Conservation (phyloP, 257 asterid genomes). For the Petrea volubilis region DNA sequence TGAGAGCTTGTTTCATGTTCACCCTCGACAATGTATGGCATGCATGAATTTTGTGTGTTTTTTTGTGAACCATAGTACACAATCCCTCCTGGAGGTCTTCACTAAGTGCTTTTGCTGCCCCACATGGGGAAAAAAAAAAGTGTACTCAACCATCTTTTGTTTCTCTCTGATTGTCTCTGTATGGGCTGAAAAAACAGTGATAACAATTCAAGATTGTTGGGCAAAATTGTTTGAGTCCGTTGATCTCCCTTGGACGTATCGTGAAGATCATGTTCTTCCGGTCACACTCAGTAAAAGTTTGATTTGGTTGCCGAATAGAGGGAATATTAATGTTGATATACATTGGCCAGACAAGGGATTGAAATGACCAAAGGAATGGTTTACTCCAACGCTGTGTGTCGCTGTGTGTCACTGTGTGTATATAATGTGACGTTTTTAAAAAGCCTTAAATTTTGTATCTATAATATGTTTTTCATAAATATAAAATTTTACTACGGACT, state of each 20-base stretch:
- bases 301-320: slow-evolving; percentile 29
- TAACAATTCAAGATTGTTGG: too few relatives aligned
- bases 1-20: slow-evolving; percentile 29
- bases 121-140: slow-evolving; percentile 36
- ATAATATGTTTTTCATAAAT: too few relatives aligned
- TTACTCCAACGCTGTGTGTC: too few relatives aligned
- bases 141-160: slow-evolving; percentile 18
- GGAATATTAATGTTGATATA: slow-evolving; percentile 4
- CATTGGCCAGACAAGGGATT: neutral
- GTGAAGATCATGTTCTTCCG: slow-evolving; percentile 24
- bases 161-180: slow-evolving; percentile 16
- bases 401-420: too few relatives aligned
- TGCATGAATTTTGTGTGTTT: slow-evolving; percentile 22
- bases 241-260: neutral
- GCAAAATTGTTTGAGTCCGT: neutral
- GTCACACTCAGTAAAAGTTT: slow-evolving; percentile 31
- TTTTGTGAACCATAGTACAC: slow-evolving; percentile 40
- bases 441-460: too few relatives aligned
- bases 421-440: too few relatives aligned
- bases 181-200: slow-evolving; percentile 28
- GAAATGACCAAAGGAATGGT: too few relatives aligned
- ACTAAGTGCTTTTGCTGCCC: slow-evolving; percentile 53
- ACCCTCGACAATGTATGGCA: slow-evolving; percentile 17
- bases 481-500: too few relatives aligned
- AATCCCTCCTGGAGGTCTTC: neutral